phyloP scores from a whole-genome alignment of 495 filamentous ascomycete genomes.

The Neurospora pannonica region DNA sequence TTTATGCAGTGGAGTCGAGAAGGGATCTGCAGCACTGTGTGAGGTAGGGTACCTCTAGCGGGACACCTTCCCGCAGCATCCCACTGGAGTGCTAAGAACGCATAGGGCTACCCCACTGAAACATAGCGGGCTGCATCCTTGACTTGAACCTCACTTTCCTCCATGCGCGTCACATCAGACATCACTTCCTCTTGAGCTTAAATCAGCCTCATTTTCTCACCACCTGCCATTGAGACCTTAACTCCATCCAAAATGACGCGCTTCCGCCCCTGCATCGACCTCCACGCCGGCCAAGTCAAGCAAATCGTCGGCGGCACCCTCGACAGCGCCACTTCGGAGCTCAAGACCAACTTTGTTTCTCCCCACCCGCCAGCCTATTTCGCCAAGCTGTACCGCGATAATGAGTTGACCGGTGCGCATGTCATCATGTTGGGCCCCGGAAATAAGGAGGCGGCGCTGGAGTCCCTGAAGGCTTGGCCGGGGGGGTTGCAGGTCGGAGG shows the following conservation, averaged over 20 bases:
- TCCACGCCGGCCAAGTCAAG: slow-evolving; percentile 92
- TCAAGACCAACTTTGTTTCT: slow-evolving; percentile 89
- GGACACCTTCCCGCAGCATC: neutral
- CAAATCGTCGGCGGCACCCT: slow-evolving; percentile 96
- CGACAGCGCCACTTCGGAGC: slow-evolving; percentile 48
- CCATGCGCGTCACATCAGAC: neutral
- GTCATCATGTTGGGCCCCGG: slow-evolving; percentile 92
- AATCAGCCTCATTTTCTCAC: neutral
- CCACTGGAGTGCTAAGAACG: neutral
- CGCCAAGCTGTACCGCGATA: slow-evolving; percentile 64
- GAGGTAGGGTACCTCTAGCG: neutral
- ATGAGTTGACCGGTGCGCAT: slow-evolving; percentile 69
- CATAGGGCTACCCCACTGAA: neutral
- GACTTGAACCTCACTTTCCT: neutral
- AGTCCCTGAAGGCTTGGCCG: slow-evolving; percentile 70
- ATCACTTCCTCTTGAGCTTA: too few relatives aligned
- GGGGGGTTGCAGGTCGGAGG: slow-evolving; percentile 77
- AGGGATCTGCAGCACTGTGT: neutral
- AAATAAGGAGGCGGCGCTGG: slow-evolving; percentile 69
- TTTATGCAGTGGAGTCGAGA: neutral
- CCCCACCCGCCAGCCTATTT: slow-evolving; percentile 71
- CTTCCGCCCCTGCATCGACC: slow-evolving; percentile 93
- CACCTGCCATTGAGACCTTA: too few relatives aligned
- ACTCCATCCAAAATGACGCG: slow-evolving; percentile 92
- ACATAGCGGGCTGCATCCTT: neutral